A percentile compares a stretch with the other conserved stretches of the same genome.
These are phyloP conservation scores for Tetracentron sinense DNA, from an alignment of 164 flowering plant genomes.

Conservation along the genomic window DNA sequence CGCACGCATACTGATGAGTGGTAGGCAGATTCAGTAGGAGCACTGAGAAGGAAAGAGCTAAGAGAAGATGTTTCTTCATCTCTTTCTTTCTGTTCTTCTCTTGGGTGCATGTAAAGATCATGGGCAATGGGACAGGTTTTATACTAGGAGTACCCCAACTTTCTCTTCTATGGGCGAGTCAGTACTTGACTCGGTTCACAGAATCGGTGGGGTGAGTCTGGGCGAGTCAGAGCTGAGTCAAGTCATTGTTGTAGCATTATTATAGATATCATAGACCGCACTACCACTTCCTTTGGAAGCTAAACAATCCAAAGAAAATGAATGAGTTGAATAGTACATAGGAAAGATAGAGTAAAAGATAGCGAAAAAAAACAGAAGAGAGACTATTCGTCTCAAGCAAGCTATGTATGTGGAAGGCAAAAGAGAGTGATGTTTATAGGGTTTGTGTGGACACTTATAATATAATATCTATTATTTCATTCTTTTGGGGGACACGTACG, in stretches of 20 bases:
- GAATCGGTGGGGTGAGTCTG: background rate
- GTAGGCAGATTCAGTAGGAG: conserved; percentile 16
- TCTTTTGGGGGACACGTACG: too few relatives aligned
- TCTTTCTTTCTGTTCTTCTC: background rate
- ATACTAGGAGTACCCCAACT: background rate
- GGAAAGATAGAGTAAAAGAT: background rate
- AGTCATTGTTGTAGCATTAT: too few relatives aligned
- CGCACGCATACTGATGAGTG: conserved; percentile 34
- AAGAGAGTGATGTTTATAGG: background rate
- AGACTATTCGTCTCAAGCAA: background rate
- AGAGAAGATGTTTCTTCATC: conserved; percentile 15
- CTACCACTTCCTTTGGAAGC: too few relatives aligned
- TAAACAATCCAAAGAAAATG: background rate
- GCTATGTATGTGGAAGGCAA: background rate
- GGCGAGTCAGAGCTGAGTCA: background rate
- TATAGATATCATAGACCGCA: too few relatives aligned
- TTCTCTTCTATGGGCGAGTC: too few relatives aligned
- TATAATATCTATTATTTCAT: too few relatives aligned
- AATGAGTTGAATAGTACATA: background rate
- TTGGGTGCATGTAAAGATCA: background rate
- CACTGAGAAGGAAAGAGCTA: conserved; percentile 12
- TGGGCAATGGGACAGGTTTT: background rate
- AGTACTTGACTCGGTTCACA: too few relatives aligned
- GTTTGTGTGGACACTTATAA: background rate
- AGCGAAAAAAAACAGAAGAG: too few relatives aligned